Evolutionary conservation across 2,329 filamentous ascomycete genomes (phyloP).

Genomic region (Aspergillus sp.): DNA sequence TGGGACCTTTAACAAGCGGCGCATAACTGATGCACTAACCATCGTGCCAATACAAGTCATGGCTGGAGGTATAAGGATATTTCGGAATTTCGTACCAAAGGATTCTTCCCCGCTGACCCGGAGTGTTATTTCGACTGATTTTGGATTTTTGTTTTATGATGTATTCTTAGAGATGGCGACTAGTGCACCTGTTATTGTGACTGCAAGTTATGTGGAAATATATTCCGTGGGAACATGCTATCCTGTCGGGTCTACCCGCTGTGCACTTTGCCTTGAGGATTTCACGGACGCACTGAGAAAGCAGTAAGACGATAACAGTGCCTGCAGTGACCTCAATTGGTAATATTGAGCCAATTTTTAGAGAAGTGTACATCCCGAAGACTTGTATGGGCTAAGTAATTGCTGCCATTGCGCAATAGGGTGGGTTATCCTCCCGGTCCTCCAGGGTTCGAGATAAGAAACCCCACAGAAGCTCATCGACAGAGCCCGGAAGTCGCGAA

Average conservation of each 20-base stretch:
- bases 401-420: too few relatives aligned
- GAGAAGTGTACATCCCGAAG: too few relatives aligned
- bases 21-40: neutral
- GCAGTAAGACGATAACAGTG: neutral
- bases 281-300: neutral
- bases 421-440: too few relatives aligned
- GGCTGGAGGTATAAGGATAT: neutral
- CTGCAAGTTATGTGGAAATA: neutral
- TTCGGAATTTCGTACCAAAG: neutral
- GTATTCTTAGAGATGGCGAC: neutral
- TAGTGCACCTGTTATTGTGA: neutral
- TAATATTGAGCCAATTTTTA: too few relatives aligned
- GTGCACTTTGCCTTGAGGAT: neutral
- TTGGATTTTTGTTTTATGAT: neutral
- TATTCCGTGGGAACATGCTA: neutral
- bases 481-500: neutral
- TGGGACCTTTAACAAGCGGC: neutral
- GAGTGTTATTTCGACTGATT: neutral
- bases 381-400: too few relatives aligned
- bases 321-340: too few relatives aligned
- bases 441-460: neutral
- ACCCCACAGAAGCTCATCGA: neutral
- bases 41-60: neutral
- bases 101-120: neutral
- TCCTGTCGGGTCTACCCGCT: neutral